Conservation (phyloP, 225 moss, liverwort and hornwort species). For the Polytrichum commune region DNA sequence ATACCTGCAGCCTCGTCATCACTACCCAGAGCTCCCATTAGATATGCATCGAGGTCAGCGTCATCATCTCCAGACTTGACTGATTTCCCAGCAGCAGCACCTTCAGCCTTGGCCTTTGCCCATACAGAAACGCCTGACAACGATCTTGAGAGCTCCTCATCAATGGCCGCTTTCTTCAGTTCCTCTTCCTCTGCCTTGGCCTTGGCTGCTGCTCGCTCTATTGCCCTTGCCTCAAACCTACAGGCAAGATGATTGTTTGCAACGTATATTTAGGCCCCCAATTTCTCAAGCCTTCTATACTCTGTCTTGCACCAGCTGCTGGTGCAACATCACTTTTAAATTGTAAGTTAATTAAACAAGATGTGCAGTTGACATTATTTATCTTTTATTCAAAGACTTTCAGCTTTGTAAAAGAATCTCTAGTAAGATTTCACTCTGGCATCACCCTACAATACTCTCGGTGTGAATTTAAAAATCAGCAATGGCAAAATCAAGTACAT, state of each 20-base stretch:
- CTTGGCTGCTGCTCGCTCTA: conserved; percentile 51
- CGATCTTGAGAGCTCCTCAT: conserved; percentile 41
- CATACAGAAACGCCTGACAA: conserved; percentile 41
- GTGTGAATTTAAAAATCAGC: too few species aligned
- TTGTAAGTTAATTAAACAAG: too few species aligned
- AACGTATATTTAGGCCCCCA: too few species aligned
- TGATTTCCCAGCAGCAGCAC: conserved; percentile 35
- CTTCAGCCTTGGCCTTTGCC: conserved; percentile 27
- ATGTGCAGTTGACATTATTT: neutral
- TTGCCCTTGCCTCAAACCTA: conserved; percentile 62
- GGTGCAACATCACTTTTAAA: too few species aligned
- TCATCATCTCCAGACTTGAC: conserved; percentile 55
- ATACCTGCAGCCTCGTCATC: conserved; percentile 79
- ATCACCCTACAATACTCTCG: neutral
- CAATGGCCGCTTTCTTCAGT: conserved; percentile 27
- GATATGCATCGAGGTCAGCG: conserved; percentile 81
- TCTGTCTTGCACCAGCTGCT: too few species aligned
- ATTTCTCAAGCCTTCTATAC: too few species aligned
- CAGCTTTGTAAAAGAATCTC: neutral
- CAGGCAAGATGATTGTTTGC: neutral
- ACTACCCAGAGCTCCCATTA: conserved; percentile 80
- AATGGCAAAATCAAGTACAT: conserved; percentile 17
- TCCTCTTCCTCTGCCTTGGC: conserved; percentile 39
- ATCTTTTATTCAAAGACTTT: neutral
- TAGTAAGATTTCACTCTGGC: neutral